Conservation (phyloP, 106 monocot genomes). For the Dendrobium huoshanense region DNA sequence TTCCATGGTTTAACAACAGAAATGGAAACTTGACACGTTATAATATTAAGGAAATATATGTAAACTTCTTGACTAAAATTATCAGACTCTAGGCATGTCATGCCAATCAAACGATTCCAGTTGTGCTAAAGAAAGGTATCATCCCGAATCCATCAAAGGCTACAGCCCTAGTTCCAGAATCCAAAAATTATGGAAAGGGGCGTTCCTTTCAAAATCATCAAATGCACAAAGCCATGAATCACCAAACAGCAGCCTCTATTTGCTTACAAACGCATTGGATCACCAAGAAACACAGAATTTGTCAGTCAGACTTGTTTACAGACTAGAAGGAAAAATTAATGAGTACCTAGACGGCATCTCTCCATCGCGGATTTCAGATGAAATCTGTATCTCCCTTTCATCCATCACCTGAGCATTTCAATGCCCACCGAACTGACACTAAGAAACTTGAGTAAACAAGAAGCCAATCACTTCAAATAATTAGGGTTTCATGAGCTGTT, state of each 20-base stretch:
- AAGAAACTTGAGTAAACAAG: background rate
- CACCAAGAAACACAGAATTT: background rate
- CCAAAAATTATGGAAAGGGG: background rate
- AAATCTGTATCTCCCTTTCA: slow-evolving; percentile 6
- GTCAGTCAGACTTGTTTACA: background rate
- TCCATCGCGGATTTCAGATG: background rate
- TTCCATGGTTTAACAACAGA: background rate
- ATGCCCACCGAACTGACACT: background rate
- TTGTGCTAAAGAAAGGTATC: background rate
- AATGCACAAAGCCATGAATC: background rate
- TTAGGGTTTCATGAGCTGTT: background rate
- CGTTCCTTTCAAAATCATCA: background rate
- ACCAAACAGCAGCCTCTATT: background rate
- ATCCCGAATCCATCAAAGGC: background rate
- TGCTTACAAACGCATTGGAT: background rate
- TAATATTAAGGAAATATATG: background rate
- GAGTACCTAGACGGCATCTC: slow-evolving; percentile 7
- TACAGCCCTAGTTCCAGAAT: slow-evolving; percentile 1
- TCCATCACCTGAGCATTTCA: slow-evolving; percentile 10
- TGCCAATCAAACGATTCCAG: background rate
- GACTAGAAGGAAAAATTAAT: background rate
- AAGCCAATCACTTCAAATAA: background rate
- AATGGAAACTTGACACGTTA: background rate
- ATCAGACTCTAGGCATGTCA: background rate
- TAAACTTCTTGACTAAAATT: background rate